These are phyloP conservation scores for Babesia ovata DNA, from an alignment of 169 alveolate genomes.

Conservation along the genomic window DNA sequence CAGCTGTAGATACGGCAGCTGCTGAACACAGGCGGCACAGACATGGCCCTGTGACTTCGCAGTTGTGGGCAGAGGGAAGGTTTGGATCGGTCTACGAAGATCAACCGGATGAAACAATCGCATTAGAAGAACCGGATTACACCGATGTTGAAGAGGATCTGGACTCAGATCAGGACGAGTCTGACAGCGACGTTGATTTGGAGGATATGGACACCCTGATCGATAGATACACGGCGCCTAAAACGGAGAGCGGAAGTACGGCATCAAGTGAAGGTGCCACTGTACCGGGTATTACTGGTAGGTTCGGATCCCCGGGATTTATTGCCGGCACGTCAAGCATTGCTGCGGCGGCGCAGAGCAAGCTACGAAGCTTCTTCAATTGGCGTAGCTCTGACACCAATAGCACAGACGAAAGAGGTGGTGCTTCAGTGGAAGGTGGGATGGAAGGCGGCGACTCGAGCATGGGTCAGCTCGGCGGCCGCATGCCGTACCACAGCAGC, in stretches of 20 bases:
- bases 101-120: no score
- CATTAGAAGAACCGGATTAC: no score
- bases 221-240: no score
- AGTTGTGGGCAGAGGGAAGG: no score
- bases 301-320: conserved; percentile 21
- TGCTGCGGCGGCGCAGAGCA: conserved; percentile 3
- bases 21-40: no score
- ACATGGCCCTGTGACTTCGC: no score
- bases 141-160: not conserved
- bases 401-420: not conserved
- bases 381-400: not conserved
- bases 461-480: not conserved
- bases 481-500: conserved; percentile 18
- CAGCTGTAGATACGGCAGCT: no score
- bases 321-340: not conserved
- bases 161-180: not conserved
- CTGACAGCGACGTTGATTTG: not conserved
- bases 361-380: conserved; percentile 5
- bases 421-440: not conserved
- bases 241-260: no score
- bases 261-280: no score
- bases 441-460: not conserved
- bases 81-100: no score
- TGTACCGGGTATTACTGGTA: not conserved
- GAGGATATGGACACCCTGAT: no score